These are phyloP conservation scores for Hemisphaericaspora nanyangensis DNA, from an alignment of 805 yeast genomes.

Conservation along the genomic window DNA sequence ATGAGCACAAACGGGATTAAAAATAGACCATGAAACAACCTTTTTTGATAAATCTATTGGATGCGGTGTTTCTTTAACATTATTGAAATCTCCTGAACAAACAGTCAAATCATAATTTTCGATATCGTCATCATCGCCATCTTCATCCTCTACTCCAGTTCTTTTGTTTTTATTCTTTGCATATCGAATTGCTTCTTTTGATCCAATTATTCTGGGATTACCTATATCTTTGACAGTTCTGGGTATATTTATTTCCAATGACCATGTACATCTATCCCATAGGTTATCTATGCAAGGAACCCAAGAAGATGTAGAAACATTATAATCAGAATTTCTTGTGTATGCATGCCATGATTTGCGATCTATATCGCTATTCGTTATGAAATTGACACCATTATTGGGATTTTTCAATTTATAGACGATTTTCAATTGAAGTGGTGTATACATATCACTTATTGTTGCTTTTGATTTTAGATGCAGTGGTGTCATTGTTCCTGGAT, in stretches of 20 bases:
- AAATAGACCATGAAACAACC: constrained; percentile 64
- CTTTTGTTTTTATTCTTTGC: constrained; percentile 9
- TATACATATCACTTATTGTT: constrained; percentile 44
- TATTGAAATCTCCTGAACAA: constrained; percentile 66
- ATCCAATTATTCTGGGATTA: constrained; percentile 40
- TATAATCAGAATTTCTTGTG: constrained; percentile 74
- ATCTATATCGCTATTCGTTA: constrained; percentile 53
- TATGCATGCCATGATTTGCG: constrained; percentile 74
- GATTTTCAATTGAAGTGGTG: constrained; percentile 70
- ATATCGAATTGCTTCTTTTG: constrained; percentile 15
- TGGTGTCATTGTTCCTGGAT: constrained; percentile 30
- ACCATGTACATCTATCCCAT: constrained; percentile 91
- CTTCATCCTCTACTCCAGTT: constrained; percentile 22
- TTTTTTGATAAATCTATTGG: constrained; percentile 73
- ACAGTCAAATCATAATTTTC: constrained; percentile 53
- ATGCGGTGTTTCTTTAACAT: constrained; percentile 68
- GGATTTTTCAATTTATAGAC: constrained; percentile 65
- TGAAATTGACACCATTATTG: constrained; percentile 71
- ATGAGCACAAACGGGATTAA: constrained; percentile 87
- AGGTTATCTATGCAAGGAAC: constrained; percentile 91
- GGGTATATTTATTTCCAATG: constrained; percentile 80
- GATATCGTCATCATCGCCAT: constrained; percentile 42
- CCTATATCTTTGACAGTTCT: constrained; percentile 73
- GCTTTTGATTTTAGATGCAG: constrained; percentile 29
- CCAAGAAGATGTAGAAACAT: constrained; percentile 91